Conservation (phyloP, 2,329 filamentous ascomycete genomes). For the Aspergillus quadrilineatus region DNA sequence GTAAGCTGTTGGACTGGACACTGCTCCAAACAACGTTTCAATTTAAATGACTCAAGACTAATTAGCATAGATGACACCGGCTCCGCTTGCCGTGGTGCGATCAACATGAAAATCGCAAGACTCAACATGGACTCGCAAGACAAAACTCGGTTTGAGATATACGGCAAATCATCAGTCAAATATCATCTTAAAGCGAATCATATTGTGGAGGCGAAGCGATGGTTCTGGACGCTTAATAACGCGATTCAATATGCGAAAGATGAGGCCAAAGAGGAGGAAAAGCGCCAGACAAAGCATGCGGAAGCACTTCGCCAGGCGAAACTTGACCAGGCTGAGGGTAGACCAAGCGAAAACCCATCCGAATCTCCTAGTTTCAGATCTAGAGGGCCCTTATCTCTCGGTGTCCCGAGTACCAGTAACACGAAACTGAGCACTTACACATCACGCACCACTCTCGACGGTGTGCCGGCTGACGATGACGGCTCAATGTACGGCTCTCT, state of each 20-base stretch:
- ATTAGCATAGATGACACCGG: slow-evolving; percentile 73
- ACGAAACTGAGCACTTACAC: slow-evolving; percentile 52
- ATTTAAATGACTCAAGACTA: slow-evolving; percentile 21
- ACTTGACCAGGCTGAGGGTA: slow-evolving; percentile 64
- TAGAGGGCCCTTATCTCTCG: slow-evolving; percentile 38
- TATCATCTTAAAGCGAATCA: slow-evolving; percentile 98
- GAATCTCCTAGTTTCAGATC: slow-evolving; percentile 32
- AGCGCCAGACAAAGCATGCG: slow-evolving; percentile 69
- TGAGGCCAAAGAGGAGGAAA: slow-evolving; percentile 87
- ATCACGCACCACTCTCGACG: slow-evolving; percentile 49
- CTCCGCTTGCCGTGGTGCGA: slow-evolving; percentile 92
- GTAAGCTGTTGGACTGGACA: slow-evolving; percentile 30
- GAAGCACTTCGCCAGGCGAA: slow-evolving; percentile 77
- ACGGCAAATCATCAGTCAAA: slow-evolving; percentile 97
- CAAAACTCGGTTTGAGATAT: slow-evolving; percentile 96
- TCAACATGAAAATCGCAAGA: slow-evolving; percentile 96
- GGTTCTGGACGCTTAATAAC: slow-evolving; percentile 99
- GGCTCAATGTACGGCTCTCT: slow-evolving; percentile 54
- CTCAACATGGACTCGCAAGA: slow-evolving; percentile 96
- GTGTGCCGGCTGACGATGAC: slow-evolving; percentile 54
- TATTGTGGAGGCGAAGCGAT: slow-evolving; percentile 94
- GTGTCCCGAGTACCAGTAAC: slow-evolving; percentile 38
- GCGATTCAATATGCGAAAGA: slow-evolving; percentile 98
- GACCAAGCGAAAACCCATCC: slow-evolving; percentile 48
- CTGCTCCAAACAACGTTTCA: no score